Percentiles rank a stretch among this genome's conserved stretches.
These are phyloP conservation scores for Clonostachys rosea DNA, from an alignment of 2,329 filamentous ascomycete species.

Conservation along the genomic window DNA sequence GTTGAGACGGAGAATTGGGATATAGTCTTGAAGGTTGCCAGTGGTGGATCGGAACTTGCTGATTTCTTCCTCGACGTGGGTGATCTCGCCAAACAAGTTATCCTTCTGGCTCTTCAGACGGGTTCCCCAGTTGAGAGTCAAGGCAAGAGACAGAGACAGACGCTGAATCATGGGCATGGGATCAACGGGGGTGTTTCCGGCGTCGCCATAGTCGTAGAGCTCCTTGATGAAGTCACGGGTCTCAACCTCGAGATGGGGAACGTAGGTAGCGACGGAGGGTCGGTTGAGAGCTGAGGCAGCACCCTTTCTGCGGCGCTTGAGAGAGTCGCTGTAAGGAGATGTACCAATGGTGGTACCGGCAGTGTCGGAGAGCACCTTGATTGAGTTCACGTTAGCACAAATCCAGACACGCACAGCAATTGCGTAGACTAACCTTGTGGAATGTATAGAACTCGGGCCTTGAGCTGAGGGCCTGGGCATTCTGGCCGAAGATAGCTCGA, in stretches of 20 bases:
- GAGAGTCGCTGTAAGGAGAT: slow-evolving; percentile 59
- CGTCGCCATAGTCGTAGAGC: slow-evolving; percentile 50
- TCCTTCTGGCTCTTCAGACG: slow-evolving; percentile 55
- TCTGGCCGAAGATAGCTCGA: slow-evolving; percentile 43
- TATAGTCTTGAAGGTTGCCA: slow-evolving; percentile 57
- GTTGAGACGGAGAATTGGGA: slow-evolving; percentile 54
- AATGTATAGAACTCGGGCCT: slow-evolving; percentile 55
- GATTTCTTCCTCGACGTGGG: slow-evolving; percentile 57
- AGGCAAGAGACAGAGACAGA: slow-evolving; percentile 53
- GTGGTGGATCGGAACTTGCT: slow-evolving; percentile 55
- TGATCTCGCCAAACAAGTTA: slow-evolving; percentile 57
- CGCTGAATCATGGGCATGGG: slow-evolving; percentile 67
- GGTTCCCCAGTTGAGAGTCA: slow-evolving; percentile 64
- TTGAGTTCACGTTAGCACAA: too few species aligned
- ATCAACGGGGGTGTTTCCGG: slow-evolving; percentile 49
- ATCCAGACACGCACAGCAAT: neutral
- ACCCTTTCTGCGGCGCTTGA: slow-evolving; percentile 61
- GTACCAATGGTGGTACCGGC: slow-evolving; percentile 66
- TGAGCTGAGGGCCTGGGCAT: slow-evolving; percentile 48
- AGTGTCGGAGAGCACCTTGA: slow-evolving; percentile 58
- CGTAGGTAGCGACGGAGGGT: slow-evolving; percentile 57
- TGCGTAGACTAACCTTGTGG: slow-evolving; percentile 37
- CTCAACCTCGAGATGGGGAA: slow-evolving; percentile 58
- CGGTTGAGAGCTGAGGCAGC: slow-evolving; percentile 62
- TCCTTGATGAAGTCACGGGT: slow-evolving; percentile 59